phyloP scores from a whole-genome alignment of 2,329 filamentous ascomycete species.

The Lanzia echinophila region DNA sequence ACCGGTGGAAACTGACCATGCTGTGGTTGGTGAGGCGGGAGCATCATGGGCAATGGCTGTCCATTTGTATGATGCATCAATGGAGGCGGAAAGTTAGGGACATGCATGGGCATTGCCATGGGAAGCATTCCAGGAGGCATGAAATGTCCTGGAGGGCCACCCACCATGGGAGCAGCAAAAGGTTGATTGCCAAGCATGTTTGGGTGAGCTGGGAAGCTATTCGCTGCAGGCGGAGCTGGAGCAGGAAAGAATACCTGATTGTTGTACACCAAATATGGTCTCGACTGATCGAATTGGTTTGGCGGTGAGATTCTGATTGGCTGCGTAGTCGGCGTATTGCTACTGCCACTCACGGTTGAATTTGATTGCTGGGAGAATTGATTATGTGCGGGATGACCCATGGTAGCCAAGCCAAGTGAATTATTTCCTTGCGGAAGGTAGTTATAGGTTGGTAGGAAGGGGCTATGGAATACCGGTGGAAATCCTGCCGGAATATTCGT shows the following conservation, averaged over 20 bases:
- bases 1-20: not conserved
- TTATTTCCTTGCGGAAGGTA: slow-evolving; percentile 13
- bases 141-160: slow-evolving; percentile 6
- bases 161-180: slow-evolving; percentile 14
- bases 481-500: slow-evolving; percentile 7
- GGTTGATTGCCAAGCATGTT: slow-evolving; percentile 24
- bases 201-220: slow-evolving; percentile 21
- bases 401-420: slow-evolving; percentile 6
- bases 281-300: slow-evolving; percentile 29
- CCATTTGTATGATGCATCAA: slow-evolving; percentile 16
- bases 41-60: slow-evolving; percentile 17
- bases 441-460: slow-evolving; percentile 15
- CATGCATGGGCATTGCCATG: slow-evolving; percentile 12
- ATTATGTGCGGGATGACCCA: slow-evolving; percentile 8
- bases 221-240: slow-evolving; percentile 21
- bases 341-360: not conserved
- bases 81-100: slow-evolving; percentile 12
- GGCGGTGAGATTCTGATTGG: slow-evolving; percentile 30
- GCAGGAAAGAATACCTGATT: slow-evolving; percentile 29
- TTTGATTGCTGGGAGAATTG: not conserved
- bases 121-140: not conserved
- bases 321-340: slow-evolving; percentile 7
- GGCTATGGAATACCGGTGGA: slow-evolving; percentile 14
- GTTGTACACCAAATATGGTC: slow-evolving; percentile 28
- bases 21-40: not conserved